Evolutionary conservation across 148 eudicot genomes (phyloP).

Genomic region (Cornus suecica): DNA sequence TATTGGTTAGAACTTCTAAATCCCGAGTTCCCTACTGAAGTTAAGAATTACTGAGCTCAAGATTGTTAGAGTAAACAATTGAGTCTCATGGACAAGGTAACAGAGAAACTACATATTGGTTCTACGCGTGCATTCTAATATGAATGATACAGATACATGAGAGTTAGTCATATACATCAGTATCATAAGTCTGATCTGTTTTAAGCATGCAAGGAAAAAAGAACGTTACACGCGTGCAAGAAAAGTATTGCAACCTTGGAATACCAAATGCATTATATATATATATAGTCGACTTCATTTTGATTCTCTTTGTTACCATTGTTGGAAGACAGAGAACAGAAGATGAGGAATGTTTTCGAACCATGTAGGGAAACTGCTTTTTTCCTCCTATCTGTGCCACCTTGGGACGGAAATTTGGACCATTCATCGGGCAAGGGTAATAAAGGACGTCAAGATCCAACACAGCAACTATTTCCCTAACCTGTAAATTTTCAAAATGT

Average conservation of each 20-base stretch:
- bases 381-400: constrained; percentile 88
- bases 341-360: constrained; percentile 25
- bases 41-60: not conserved
- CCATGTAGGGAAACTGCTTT: constrained; percentile 94
- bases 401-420: constrained; percentile 90
- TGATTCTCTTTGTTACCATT: not conserved
- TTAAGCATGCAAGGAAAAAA: not conserved
- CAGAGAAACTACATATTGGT: not conserved
- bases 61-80: not conserved
- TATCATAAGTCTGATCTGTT: not conserved
- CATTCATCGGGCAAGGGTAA: constrained; percentile 94
- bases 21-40: not conserved
- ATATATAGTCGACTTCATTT: not conserved
- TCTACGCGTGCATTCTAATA: too few relatives aligned
- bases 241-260: too few relatives aligned
- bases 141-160: not conserved
- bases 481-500: constrained; percentile 40
- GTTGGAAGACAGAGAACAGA: too few relatives aligned
- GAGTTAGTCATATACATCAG: not conserved
- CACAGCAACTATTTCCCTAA: constrained; percentile 82
- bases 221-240: too few relatives aligned
- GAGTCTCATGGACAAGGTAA: not conserved
- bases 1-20: not conserved
- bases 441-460: constrained; percentile 88
- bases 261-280: too few relatives aligned